Conservation (phyloP, 129 eudicot genomes). For the Scalesia atractyloides region DNA sequence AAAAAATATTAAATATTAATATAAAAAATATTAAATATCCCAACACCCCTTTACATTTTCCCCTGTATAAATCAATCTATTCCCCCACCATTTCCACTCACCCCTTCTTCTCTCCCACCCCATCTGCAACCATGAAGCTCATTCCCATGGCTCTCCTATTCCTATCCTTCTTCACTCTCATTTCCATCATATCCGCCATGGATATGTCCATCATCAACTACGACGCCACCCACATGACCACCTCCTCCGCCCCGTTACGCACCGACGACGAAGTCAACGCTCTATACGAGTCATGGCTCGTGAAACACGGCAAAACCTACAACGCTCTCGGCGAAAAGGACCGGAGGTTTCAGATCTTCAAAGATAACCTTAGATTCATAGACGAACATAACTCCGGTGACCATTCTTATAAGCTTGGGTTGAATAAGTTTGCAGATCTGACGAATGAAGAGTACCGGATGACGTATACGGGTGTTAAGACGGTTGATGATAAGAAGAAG, state of each 20-base stretch:
- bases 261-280: conserved; percentile 51
- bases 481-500: conserved; percentile 32
- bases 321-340: conserved; percentile 81
- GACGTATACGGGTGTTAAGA: conserved; percentile 44
- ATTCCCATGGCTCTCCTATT: conserved; percentile 39
- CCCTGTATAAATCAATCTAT: conserved; percentile 28
- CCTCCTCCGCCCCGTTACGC: conserved; percentile 25
- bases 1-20: no score
- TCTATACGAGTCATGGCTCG: conserved; percentile 80
- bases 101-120: not conserved
- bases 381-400: conserved; percentile 66
- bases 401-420: conserved; percentile 53
- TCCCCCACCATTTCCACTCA: conserved; percentile 9
- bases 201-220: conserved; percentile 82
- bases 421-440: conserved; percentile 79
- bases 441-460: conserved; percentile 74
- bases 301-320: conserved; percentile 56
- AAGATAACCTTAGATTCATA: conserved; percentile 69
- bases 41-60: conserved; percentile 22
- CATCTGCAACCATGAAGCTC: conserved; percentile 22
- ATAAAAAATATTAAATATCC: not conserved
- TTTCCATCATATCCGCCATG: conserved; percentile 49
- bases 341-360: conserved; percentile 72
- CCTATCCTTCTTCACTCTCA: conserved; percentile 34
- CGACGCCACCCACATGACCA: conserved; percentile 45